phyloP scores from a whole-genome alignment of 768 basidiomycete species.

The Royoungia palumana region DNA sequence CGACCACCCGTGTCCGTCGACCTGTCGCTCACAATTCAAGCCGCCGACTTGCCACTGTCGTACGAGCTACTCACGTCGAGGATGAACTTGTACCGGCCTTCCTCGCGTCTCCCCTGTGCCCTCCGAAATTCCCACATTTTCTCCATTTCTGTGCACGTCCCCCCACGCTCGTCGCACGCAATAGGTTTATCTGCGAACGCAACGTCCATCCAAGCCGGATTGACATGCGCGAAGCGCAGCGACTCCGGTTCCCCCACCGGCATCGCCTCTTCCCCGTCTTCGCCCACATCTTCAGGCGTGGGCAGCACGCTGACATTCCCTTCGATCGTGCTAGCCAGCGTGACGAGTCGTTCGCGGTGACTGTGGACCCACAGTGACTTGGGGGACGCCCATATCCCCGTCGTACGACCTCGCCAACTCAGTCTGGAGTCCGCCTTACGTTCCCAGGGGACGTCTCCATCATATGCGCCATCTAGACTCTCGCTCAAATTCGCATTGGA shows the following conservation, averaged over 20 bases:
- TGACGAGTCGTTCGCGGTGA: constrained; percentile 7
- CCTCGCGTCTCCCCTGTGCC: constrained; percentile 41
- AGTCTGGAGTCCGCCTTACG: constrained; percentile 58
- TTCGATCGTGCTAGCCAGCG: constrained; percentile 22
- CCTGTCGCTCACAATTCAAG: neutral
- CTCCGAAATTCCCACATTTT: constrained; percentile 15
- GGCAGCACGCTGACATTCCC: constrained; percentile 40
- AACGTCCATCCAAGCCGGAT: constrained; percentile 27
- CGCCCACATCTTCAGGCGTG: too few relatives aligned
- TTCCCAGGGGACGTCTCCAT: constrained; percentile 61
- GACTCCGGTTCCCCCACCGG: too few relatives aligned
- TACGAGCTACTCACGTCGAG: constrained; percentile 42
- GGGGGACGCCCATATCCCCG: too few relatives aligned
- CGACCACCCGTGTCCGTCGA: constrained; percentile 68
- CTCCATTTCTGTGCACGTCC: constrained; percentile 42
- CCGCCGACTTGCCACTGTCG: neutral
- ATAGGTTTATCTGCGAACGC: constrained; percentile 48
- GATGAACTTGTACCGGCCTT: constrained; percentile 59
- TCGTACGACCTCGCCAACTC: constrained; percentile 46
- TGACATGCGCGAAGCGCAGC: constrained; percentile 37
- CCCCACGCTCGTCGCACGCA: constrained; percentile 34
- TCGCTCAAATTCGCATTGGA: constrained; percentile 12
- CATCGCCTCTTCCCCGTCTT: too few relatives aligned
- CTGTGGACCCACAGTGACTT: too few relatives aligned
- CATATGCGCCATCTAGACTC: constrained; percentile 26